A percentile compares a stretch with the other conserved stretches of the same genome.
Conservation (phyloP, 2,329 filamentous ascomycete species). For the Fonsecaea pugnacius region DNA sequence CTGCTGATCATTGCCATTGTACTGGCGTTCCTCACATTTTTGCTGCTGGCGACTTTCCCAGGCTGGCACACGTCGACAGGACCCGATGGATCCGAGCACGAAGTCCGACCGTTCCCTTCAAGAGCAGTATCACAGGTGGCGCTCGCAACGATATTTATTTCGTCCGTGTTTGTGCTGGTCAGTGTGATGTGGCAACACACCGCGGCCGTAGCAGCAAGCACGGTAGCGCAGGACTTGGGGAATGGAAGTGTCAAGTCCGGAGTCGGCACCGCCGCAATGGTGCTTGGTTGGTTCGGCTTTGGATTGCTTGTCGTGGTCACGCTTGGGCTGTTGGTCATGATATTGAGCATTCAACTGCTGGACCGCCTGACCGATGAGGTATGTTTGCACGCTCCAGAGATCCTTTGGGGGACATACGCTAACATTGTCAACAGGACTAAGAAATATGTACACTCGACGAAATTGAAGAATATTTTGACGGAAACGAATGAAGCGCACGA, state of each 20-base stretch:
- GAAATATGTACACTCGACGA: conserved; percentile 10
- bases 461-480: conserved; percentile 2
- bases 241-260: conserved; percentile 86
- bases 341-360: conserved; percentile 84
- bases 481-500: background rate
- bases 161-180: conserved; percentile 68
- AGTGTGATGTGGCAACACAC: conserved; percentile 73
- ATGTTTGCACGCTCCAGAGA: conserved; percentile 20
- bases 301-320: conserved; percentile 91
- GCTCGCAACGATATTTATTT: conserved; percentile 83
- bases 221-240: conserved; percentile 88
- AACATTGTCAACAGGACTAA: conserved; percentile 10
- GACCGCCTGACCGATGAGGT: conserved; percentile 60
- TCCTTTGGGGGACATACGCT: background rate
- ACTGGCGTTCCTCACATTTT: conserved; percentile 93
- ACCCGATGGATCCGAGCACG: conserved; percentile 77
- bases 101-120: conserved; percentile 92
- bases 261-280: conserved; percentile 93
- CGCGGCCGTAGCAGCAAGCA: conserved; percentile 89
- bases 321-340: conserved; percentile 93
- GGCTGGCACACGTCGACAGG: conserved; percentile 95
- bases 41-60: conserved; percentile 93
- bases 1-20: conserved; percentile 97
- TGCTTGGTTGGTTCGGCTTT: conserved; percentile 97
- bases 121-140: conserved; percentile 90